Conservation (phyloP, 2,329 filamentous ascomycete species). For the Escovopsis sp. region DNA sequence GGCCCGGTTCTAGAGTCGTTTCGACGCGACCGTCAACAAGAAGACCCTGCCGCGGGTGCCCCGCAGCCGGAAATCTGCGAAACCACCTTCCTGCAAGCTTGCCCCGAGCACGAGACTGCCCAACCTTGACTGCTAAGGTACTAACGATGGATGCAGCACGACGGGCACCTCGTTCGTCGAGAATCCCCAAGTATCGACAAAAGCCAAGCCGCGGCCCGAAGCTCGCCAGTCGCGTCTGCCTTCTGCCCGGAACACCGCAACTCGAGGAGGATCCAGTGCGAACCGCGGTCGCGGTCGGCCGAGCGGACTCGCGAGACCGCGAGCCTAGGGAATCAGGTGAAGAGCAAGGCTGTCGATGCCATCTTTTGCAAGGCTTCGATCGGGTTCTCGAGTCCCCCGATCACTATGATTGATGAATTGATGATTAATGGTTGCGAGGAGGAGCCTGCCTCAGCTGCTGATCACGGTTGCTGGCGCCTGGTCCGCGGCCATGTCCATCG, state of each 20-base stretch:
- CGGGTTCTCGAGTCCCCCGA: no score
- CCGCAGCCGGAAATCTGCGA: constrained; percentile 36
- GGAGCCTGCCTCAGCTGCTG: no score
- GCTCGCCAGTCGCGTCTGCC: constrained; percentile 33
- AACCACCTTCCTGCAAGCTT: constrained; percentile 66
- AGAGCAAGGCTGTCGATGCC: not conserved
- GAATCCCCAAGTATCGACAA: constrained; percentile 50
- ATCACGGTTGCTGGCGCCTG: no score
- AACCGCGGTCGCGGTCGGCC: constrained; percentile 20
- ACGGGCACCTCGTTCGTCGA: constrained; percentile 87
- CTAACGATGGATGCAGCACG: constrained; percentile 40
- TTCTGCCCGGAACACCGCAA: constrained; percentile 26
- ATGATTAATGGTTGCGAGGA: no score
- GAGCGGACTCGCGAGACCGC: constrained; percentile 31
- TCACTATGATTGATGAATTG: no score
- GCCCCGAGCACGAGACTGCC: not conserved
- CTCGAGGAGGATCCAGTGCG: constrained; percentile 14
- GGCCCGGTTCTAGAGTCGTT: constrained; percentile 78
- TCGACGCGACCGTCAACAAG: constrained; percentile 46
- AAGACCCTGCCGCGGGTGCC: constrained; percentile 24
- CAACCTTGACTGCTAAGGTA: not conserved
- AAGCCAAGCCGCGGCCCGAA: constrained; percentile 30
- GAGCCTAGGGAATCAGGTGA: constrained; percentile 33
- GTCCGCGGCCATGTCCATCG: constrained; percentile 18
- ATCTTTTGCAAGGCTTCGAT: not conserved